Base-by-base conservation (phyloP, 202 grass and related monocot genomes). In the Hordeum pubiflorum region DNA sequence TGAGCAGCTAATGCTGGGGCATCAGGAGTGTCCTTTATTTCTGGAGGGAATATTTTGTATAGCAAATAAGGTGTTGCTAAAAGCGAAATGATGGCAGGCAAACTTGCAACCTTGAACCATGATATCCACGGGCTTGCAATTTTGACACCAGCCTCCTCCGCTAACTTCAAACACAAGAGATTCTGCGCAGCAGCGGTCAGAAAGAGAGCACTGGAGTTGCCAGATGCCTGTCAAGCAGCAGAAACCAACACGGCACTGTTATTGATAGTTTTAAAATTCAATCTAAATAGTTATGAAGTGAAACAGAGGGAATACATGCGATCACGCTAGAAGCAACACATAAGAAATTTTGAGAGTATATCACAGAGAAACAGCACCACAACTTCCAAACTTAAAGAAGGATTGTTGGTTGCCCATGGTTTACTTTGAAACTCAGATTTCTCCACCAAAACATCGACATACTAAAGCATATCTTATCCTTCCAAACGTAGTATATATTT, bases 101-200 rank as follows among this genome's bases (percentile, higher is more conserved):
- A 83, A 79, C 87, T 87, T 74, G 94, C 85, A 85, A 87, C 91
- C 66, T 90, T 92, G 43, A 97, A 89, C 94, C 94, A 97, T 69
- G 86, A 81, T 71, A 94, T 78, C 94, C 94, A 97, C 65, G 94
- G 94, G 76, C 83, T 94, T 90, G 64, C 86, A 86, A 97, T 90
- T 23, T 58, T 90, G 69, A 97, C 87, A 78, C 94, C 94, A 87
- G 94, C 79, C 84, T 97, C 91, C 74, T 97, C 91, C 6, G 94
- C 91, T 86, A 97, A 79, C 72, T 88, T 97, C 74, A 97, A 70
- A 15, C 94, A 97, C 78, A 97, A 79, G 14, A 97, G 87, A 85
- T 97, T 97, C 56, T 97, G 94, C 18, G 94, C 94, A 79, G 94
- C 94, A 36, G 89, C 91, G 78, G 94, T 97, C 82, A 97, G 77